Conservation (phyloP, 2,329 filamentous ascomycete species). For the Verticillium zaregamsianum region DNA sequence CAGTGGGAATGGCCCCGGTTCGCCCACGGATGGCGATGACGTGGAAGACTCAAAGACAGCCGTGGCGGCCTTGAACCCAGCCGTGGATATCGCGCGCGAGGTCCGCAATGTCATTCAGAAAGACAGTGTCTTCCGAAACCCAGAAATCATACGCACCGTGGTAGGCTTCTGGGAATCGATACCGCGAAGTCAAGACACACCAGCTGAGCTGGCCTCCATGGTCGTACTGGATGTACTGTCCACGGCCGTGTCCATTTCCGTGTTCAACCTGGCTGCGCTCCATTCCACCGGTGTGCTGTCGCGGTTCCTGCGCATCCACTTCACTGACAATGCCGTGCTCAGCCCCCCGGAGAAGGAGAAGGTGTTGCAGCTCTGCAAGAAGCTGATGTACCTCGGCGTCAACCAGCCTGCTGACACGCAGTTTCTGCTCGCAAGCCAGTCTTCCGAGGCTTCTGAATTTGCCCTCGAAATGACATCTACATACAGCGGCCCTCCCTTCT, state of each 20-base stretch:
- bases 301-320: conserved; percentile 59
- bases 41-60: background rate
- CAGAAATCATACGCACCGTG: conserved; percentile 59
- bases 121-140: conserved; percentile 51
- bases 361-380: conserved; percentile 63
- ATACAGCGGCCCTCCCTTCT: conserved; percentile 75
- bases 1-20: background rate
- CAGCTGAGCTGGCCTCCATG: conserved; percentile 52
- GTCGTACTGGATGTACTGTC: conserved; percentile 62
- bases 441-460: conserved; percentile 60
- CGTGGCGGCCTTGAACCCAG: background rate
- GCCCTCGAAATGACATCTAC: conserved; percentile 67
- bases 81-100: conserved; percentile 23
- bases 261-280: conserved; percentile 66
- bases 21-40: background rate
- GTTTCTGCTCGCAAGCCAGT: conserved; percentile 56
- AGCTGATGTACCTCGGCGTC: conserved; percentile 71
- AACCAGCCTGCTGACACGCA: conserved; percentile 79
- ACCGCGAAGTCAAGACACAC: conserved; percentile 38
- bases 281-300: conserved; percentile 69
- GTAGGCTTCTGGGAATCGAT: conserved; percentile 62
- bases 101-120: conserved; percentile 47
- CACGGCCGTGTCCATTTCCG: conserved; percentile 55
- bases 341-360: conserved; percentile 51
- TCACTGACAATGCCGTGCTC: conserved; percentile 46